Conservation (phyloP, 441 rosid species). For the Aleurites moluccanus region DNA sequence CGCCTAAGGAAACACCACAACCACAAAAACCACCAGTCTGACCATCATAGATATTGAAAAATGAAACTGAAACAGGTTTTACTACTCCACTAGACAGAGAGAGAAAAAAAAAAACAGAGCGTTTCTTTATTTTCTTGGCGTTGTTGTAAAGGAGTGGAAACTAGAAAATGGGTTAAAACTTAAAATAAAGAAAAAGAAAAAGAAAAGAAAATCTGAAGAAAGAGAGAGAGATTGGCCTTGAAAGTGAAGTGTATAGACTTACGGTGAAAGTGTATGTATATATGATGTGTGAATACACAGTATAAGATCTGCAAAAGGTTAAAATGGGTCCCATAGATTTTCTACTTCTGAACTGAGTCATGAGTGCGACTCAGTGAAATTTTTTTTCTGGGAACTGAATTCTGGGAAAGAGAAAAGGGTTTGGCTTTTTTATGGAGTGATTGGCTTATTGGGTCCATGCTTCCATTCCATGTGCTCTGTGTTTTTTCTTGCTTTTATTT, state of each 20-base stretch:
- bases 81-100: constrained; percentile 8
- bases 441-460: not conserved
- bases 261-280: not conserved
- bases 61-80: not conserved
- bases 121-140: constrained; percentile 20
- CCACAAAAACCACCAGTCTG: not conserved
- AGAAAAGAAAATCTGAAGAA: not conserved
- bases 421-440: not conserved
- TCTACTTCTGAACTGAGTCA: not conserved
- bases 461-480: constrained; percentile 3
- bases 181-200: not conserved
- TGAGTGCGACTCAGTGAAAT: not conserved
- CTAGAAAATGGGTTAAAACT: not conserved
- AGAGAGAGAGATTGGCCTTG: constrained; percentile 23
- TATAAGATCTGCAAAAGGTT: not conserved
- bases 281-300: not conserved
- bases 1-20: constrained; percentile 1
- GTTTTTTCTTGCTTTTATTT: not conserved
- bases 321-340: not conserved
- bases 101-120: not conserved
- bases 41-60: constrained; percentile 7
- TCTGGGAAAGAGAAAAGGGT: not conserved
- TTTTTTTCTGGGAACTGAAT: not conserved
- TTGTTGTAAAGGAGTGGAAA: constrained; percentile 14
- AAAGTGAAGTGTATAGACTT: constrained; percentile 25